These are phyloP conservation scores for Maudiozyma pseudohumilis DNA, from an alignment of 805 yeast genomes.

Conservation along the genomic window DNA sequence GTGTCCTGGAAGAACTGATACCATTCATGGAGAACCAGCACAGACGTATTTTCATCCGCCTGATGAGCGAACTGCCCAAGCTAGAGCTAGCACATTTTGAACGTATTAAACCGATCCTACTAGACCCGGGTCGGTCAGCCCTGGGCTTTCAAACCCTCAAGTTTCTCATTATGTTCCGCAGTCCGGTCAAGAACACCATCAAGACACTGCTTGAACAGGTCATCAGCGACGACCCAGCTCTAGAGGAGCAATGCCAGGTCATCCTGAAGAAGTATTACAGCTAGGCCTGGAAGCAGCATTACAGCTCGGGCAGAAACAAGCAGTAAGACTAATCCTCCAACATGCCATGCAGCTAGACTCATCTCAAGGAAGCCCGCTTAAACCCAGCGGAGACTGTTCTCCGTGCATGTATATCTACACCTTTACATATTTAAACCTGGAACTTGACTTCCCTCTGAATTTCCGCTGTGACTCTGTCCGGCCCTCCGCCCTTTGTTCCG, in stretches of 20 bases:
- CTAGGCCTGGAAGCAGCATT: no score
- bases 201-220: slow-evolving; percentile 23
- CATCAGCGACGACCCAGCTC: slow-evolving; percentile 18
- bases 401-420: no score
- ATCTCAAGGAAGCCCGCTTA: no score
- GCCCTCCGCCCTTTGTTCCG: no score
- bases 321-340: no score
- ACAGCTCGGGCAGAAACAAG: background rate
- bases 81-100: slow-evolving; percentile 52
- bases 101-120: slow-evolving; percentile 61
- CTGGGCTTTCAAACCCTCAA: slow-evolving; percentile 78
- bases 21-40: slow-evolving; percentile 80
- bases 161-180: slow-evolving; percentile 79
- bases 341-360: no score
- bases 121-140: slow-evolving; percentile 73
- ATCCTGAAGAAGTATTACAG: slow-evolving; percentile 20
- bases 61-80: slow-evolving; percentile 80
- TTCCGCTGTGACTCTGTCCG: no score
- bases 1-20: slow-evolving; percentile 64
- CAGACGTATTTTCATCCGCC: slow-evolving; percentile 67
- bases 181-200: slow-evolving; percentile 52
- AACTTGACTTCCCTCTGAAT: no score
- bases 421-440: no score
- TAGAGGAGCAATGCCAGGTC: slow-evolving; percentile 21
- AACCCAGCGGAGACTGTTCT: no score